Percentiles rank a stretch among this genome's conserved stretches.
These are phyloP conservation scores for Pterocarpus macrocarpus DNA, from an alignment of 306 rosid genomes.

Conservation along the genomic window DNA sequence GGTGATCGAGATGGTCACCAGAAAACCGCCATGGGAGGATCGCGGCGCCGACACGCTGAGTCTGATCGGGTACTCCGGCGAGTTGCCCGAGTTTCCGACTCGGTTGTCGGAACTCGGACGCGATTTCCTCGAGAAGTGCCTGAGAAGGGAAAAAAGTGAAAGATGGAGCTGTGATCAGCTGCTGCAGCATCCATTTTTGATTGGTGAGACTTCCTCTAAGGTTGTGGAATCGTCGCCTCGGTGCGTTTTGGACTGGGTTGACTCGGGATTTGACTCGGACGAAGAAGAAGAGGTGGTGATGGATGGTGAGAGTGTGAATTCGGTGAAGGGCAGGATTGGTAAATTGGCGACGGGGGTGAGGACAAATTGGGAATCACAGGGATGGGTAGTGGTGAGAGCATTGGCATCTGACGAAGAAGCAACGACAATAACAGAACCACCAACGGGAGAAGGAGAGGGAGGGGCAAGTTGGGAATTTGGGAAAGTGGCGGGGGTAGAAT, in stretches of 20 bases:
- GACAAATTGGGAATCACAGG: constrained; percentile 79
- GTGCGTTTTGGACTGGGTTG: constrained; percentile 78
- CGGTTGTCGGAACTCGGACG: constrained; percentile 66
- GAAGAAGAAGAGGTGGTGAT: constrained; percentile 34
- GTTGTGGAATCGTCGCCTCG: constrained; percentile 74
- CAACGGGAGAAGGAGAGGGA: constrained; percentile 19
- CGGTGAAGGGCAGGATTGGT: constrained; percentile 56
- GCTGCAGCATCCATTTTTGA: constrained; percentile 81
- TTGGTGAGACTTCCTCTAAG: constrained; percentile 28
- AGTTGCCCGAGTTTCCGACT: constrained; percentile 65
- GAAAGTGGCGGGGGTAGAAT: constrained; percentile 30
- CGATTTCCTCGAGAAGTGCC: constrained; percentile 76
- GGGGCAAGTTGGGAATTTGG: constrained; percentile 38
- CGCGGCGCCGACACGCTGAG: constrained; percentile 65
- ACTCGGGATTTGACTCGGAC: constrained; percentile 52
- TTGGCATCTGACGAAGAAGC: constrained; percentile 31
- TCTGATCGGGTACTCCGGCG: constrained; percentile 68
- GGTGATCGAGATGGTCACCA: constrained; percentile 81
- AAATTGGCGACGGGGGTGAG: constrained; percentile 57
- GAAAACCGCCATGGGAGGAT: constrained; percentile 83
- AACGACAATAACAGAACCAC: not conserved
- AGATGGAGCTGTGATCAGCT: constrained; percentile 93
- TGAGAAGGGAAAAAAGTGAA: constrained; percentile 54
- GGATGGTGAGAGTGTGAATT: not conserved
- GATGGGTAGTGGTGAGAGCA: constrained; percentile 72